A percentile compares a stretch with the other conserved stretches of the same genome.
phyloP scores from a whole-genome alignment of 2,329 filamentous ascomycete genomes.

The Botryotinia calthae region DNA sequence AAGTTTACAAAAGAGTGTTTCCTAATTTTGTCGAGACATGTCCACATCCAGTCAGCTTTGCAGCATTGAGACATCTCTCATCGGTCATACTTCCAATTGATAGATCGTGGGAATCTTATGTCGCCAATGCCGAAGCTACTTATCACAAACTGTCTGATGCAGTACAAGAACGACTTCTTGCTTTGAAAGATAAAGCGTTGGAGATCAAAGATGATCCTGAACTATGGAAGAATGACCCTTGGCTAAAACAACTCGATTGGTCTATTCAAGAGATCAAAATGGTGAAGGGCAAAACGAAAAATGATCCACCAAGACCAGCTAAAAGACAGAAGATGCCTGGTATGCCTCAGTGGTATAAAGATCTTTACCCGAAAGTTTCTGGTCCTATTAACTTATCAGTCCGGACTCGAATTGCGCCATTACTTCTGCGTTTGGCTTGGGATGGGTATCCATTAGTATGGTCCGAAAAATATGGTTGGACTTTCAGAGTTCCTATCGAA shows the following conservation, averaged over 20 bases:
- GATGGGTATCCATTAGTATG: constrained; percentile 86
- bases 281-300: constrained; percentile 88
- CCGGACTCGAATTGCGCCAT: constrained; percentile 79
- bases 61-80: constrained; percentile 86
- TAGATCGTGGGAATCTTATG: constrained; percentile 81
- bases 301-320: constrained; percentile 71
- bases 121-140: constrained; percentile 78
- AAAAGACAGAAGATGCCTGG: constrained; percentile 89
- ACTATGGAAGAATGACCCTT: constrained; percentile 76
- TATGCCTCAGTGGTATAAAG: constrained; percentile 95
- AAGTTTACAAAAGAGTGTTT: constrained; percentile 91
- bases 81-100: constrained; percentile 90
- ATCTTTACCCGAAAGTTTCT: constrained; percentile 70
- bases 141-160: constrained; percentile 74
- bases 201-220: constrained; percentile 67
- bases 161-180: constrained; percentile 73
- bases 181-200: constrained; percentile 73
- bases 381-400: constrained; percentile 75
- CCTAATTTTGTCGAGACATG: constrained; percentile 85
- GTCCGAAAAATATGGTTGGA: constrained; percentile 93
- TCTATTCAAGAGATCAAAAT: constrained; percentile 87
- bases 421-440: constrained; percentile 83
- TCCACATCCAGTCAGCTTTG: constrained; percentile 96
- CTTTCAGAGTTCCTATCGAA: constrained; percentile 69
- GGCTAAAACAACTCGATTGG: constrained; percentile 94